Evolutionary conservation across 371 early-diverging fungal genomes (phyloP).

Genomic region (Zancudomyces culisetae): DNA sequence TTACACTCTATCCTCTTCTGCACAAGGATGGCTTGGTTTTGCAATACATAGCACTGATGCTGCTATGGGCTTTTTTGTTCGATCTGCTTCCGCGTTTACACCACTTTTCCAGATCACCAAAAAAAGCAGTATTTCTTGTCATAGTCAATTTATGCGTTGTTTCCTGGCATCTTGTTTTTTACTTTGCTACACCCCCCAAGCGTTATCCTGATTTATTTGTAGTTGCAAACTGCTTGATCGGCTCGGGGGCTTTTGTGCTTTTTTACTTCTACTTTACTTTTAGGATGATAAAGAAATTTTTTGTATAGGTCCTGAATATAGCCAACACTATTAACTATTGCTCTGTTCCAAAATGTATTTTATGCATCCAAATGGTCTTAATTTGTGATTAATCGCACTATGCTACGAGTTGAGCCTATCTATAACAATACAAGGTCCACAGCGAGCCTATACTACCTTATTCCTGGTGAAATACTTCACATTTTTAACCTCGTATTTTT

Average conservation of each 20-base stretch:
- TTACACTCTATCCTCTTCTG: slow-evolving; percentile 78
- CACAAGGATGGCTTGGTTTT: slow-evolving; percentile 44
- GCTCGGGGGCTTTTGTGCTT: slow-evolving; percentile 39
- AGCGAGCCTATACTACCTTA: too few relatives aligned
- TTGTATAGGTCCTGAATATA: too few relatives aligned
- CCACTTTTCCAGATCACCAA: slow-evolving; percentile 17
- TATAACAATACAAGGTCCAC: too few relatives aligned
- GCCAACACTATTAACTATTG: too few relatives aligned
- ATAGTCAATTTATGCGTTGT: slow-evolving; percentile 21
- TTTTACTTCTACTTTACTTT: slow-evolving; percentile 43
- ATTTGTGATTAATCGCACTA: too few relatives aligned
- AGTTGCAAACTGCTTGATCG: slow-evolving; percentile 52
- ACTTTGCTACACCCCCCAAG: slow-evolving; percentile 35
- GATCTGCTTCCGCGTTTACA: slow-evolving; percentile 13
- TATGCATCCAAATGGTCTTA: too few relatives aligned
- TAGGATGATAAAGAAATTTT: slow-evolving; percentile 15
- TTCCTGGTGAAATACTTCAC: too few relatives aligned
- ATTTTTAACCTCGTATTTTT: too few relatives aligned
- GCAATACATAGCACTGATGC: slow-evolving; percentile 35
- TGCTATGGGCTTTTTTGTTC: slow-evolving; percentile 52
- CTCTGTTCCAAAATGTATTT: too few relatives aligned
- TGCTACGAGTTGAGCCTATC: too few relatives aligned
- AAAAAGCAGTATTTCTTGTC: slow-evolving; percentile 10
- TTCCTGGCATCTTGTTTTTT: slow-evolving; percentile 37
- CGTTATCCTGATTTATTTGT: slow-evolving; percentile 60